phyloP scores from a whole-genome alignment of 2,329 filamentous ascomycete species.

The Ascocoryne sarcoides region DNA sequence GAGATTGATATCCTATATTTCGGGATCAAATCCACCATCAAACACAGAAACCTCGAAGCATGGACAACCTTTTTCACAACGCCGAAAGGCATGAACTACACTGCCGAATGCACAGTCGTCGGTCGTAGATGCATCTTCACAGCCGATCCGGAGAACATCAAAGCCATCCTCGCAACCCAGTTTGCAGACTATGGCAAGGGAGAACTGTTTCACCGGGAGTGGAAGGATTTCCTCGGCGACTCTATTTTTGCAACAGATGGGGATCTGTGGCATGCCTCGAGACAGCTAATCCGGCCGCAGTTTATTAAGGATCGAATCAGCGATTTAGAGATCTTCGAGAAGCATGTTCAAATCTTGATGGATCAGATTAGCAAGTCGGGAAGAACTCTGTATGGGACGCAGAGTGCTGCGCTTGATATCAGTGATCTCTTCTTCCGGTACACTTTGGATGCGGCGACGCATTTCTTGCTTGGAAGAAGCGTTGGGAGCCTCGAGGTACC shows the following conservation, averaged over 20 bases:
- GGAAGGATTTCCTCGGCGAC: slow-evolving; percentile 66
- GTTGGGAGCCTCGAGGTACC: slow-evolving; percentile 51
- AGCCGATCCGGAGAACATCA: slow-evolving; percentile 80
- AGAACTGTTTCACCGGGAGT: slow-evolving; percentile 62
- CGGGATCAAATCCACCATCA: slow-evolving; percentile 43
- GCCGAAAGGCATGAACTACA: slow-evolving; percentile 36
- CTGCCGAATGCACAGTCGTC: slow-evolving; percentile 42
- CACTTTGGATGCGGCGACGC: slow-evolving; percentile 76
- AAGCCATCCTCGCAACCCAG: slow-evolving; percentile 79
- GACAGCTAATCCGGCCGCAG: slow-evolving; percentile 77
- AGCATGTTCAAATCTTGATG: slow-evolving; percentile 67
- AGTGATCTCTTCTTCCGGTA: slow-evolving; percentile 75
- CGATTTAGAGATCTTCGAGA: slow-evolving; percentile 74
- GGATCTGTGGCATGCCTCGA: slow-evolving; percentile 66
- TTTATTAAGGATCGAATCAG: slow-evolving; percentile 79
- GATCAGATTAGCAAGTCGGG: slow-evolving; percentile 52
- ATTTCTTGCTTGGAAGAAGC: slow-evolving; percentile 74
- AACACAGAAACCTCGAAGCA: slow-evolving; percentile 49
- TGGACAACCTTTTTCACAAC: slow-evolving; percentile 48
- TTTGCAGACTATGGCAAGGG: slow-evolving; percentile 84
- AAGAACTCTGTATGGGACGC: slow-evolving; percentile 37
- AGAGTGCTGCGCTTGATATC: slow-evolving; percentile 58
- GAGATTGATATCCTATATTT: slow-evolving; percentile 56
- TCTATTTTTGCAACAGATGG: slow-evolving; percentile 77
- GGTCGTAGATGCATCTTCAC: slow-evolving; percentile 50